Percentiles rank a stretch among this genome's conserved stretches.
Conservation (phyloP, 2,329 filamentous ascomycete genomes). For the Bisporella sp. region DNA sequence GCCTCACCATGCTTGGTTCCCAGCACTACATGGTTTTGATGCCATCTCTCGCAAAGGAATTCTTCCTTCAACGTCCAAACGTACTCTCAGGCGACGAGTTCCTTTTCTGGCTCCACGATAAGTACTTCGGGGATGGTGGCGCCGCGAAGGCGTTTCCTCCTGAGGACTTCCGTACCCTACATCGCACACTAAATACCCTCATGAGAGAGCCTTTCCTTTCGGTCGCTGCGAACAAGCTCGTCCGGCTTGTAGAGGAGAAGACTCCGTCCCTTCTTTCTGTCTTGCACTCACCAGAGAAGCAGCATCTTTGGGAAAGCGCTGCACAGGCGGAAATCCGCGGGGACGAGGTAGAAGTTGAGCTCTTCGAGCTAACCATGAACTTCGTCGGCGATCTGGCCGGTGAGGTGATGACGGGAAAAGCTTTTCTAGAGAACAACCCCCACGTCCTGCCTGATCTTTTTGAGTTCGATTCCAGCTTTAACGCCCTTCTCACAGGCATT, state of each 20-base stretch:
- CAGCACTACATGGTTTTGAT: conserved; percentile 7
- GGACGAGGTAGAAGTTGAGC: conserved; percentile 40
- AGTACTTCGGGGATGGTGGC: conserved; percentile 8
- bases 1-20: background rate
- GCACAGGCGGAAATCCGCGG: conserved; percentile 33
- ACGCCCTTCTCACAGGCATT: conserved; percentile 43
- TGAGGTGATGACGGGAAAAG: conserved; percentile 40
- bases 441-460: conserved; percentile 45
- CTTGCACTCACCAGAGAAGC: conserved; percentile 47
- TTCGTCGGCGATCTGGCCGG: conserved; percentile 44
- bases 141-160: conserved; percentile 31
- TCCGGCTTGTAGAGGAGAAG: conserved; percentile 31
- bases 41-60: conserved; percentile 3
- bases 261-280: conserved; percentile 49
- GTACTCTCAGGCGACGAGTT: conserved; percentile 4
- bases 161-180: conserved; percentile 23
- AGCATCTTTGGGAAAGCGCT: conserved; percentile 49
- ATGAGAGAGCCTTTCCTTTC: conserved; percentile 37
- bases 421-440: conserved; percentile 42
- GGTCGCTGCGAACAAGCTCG: conserved; percentile 30
- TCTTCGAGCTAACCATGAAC: conserved; percentile 43
- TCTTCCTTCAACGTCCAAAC: conserved; percentile 5
- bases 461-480: conserved; percentile 43
- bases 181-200: conserved; percentile 31
- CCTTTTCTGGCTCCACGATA: conserved; percentile 4